Conservation (phyloP, 2,329 filamentous ascomycete species). For the Madurella fahalii region DNA sequence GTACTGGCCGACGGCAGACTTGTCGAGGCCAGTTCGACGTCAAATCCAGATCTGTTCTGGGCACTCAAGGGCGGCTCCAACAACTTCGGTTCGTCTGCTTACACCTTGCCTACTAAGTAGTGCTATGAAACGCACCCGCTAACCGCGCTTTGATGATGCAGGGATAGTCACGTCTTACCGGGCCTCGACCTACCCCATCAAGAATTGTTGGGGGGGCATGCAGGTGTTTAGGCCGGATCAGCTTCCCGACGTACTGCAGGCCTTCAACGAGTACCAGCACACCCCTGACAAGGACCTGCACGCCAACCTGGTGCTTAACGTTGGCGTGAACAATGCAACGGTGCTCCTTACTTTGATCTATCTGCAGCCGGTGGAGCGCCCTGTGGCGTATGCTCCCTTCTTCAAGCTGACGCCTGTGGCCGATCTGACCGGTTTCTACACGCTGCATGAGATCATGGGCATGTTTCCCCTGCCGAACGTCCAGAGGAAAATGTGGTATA, state of each 20-base stretch:
- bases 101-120: too few relatives aligned
- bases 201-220: constrained; percentile 5
- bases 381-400: constrained; percentile 1
- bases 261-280: constrained; percentile 5
- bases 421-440: not conserved
- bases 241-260: not conserved
- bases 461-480: not conserved
- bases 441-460: constrained; percentile 1
- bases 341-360: constrained; percentile 8
- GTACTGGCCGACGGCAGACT: not conserved
- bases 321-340: constrained; percentile 1
- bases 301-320: constrained; percentile 7
- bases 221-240: not conserved
- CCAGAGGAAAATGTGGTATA: constrained; percentile 4
- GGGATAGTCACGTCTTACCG: constrained; percentile 1
- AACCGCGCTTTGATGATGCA: too few relatives aligned
- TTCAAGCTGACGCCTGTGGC: not conserved
- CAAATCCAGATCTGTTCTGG: constrained; percentile 1
- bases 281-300: constrained; percentile 7
- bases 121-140: too few relatives aligned
- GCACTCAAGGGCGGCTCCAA: constrained; percentile 1
- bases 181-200: not conserved
- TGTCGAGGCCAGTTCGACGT: not conserved
- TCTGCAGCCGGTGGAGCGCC: constrained; percentile 2
- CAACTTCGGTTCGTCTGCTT: not conserved